Percentiles rank a stretch among this genome's conserved stretches.
Conservation (phyloP, 2,329 filamentous ascomycete genomes). For the Talaromyces sp. region DNA sequence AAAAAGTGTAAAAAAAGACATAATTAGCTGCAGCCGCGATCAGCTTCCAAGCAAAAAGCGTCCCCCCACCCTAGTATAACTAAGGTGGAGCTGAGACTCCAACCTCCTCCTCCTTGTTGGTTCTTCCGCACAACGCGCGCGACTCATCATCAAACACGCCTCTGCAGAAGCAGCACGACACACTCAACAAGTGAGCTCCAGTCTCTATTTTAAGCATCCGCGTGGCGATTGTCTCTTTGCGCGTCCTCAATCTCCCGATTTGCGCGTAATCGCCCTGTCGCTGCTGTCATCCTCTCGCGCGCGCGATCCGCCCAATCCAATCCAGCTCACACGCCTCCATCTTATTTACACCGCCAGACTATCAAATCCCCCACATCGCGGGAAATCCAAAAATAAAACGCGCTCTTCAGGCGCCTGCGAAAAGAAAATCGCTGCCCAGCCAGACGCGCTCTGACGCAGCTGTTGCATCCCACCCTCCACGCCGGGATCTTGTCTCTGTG, state of each 20-base stretch:
- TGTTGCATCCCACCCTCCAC: constrained; percentile 18
- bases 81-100: not conserved
- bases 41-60: not conserved
- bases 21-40: not conserved
- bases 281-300: constrained; percentile 2
- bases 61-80: not conserved
- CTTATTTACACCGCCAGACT: constrained; percentile 17
- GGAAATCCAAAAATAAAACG: constrained; percentile 12
- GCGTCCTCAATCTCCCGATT: constrained; percentile 9
- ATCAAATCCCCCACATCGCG: constrained; percentile 26
- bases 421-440: constrained; percentile 35
- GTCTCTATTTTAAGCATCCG: constrained; percentile 3
- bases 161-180: not conserved
- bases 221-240: constrained; percentile 1
- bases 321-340: not conserved
- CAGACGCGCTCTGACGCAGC: constrained; percentile 24
- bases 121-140: constrained; percentile 3
- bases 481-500: constrained; percentile 5
- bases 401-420: constrained; percentile 28
- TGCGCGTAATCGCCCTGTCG: constrained; percentile 8
- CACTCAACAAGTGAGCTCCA: not conserved
- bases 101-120: not conserved
- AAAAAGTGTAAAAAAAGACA: not conserved
- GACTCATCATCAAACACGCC: not conserved
- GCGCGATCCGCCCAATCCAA: not conserved